A percentile compares a stretch with the other conserved stretches of the same genome.
Evolutionary conservation across 2,329 filamentous ascomycete genomes (phyloP).

Genomic region (Fusarium dimerum): DNA sequence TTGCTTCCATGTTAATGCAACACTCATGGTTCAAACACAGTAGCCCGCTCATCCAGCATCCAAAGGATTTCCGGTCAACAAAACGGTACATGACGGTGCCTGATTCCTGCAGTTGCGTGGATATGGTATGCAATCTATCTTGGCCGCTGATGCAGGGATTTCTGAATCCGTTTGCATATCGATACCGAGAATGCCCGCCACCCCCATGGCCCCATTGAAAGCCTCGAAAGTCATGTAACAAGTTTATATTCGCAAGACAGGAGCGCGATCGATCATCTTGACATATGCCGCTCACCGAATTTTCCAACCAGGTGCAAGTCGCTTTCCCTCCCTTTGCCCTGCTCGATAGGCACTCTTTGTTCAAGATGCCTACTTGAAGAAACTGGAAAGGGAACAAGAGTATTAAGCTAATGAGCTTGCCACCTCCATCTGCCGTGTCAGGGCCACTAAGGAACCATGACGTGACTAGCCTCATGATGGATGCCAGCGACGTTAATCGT

Average conservation of each 20-base stretch:
- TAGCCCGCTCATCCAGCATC: too few relatives aligned
- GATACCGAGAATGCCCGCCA: conserved; percentile 13
- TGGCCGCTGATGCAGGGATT: conserved; percentile 22
- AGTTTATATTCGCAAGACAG: not conserved
- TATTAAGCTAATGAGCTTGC: not conserved
- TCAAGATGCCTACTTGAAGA: too few relatives aligned
- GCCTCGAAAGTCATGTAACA: not conserved
- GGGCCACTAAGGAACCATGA: conserved; percentile 16
- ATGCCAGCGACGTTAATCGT: not conserved
- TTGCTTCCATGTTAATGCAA: too few relatives aligned
- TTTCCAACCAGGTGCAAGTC: not conserved
- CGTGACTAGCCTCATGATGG: conserved; percentile 4
- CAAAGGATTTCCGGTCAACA: conserved; percentile 10
- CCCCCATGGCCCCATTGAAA: conserved; percentile 6
- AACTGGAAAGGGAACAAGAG: too few relatives aligned
- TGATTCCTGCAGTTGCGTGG: conserved; percentile 26
- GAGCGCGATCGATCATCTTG: not conserved
- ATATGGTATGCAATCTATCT: conserved; percentile 22
- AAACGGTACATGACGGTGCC: conserved; percentile 22
- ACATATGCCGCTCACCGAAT: not conserved
- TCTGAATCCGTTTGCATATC: conserved; percentile 1
- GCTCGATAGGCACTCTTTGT: too few relatives aligned
- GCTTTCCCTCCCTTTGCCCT: too few relatives aligned
- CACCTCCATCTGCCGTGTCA: conserved; percentile 6
- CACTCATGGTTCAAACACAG: too few relatives aligned